A percentile compares a stretch with the other conserved stretches of the same genome.
phyloP scores from a whole-genome alignment of 495 filamentous ascomycete species.

The Talaromyces nanjingensis region DNA sequence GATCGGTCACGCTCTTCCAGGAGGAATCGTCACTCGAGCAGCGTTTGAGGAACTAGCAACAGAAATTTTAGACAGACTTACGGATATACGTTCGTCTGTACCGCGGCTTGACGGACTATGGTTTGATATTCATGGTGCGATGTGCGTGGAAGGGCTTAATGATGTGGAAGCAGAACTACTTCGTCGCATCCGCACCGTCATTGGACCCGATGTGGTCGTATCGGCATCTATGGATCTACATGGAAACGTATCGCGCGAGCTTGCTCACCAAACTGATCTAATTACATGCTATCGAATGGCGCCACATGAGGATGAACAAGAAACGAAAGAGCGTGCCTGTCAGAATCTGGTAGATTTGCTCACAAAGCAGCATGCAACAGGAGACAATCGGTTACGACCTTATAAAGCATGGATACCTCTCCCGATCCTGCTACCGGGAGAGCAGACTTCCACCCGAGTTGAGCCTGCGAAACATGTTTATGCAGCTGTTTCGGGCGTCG shows the following conservation, averaged over 20 bases:
- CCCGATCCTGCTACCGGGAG: conserved; percentile 48
- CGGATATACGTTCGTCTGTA: conserved; percentile 21
- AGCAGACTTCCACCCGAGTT: conserved; percentile 50
- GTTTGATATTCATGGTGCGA: conserved; percentile 55
- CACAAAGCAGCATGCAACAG: conserved; percentile 3
- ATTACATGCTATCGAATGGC: conserved; percentile 53
- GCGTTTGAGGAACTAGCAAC: conserved; percentile 41
- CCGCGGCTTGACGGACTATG: conserved; percentile 41
- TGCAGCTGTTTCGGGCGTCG: conserved; percentile 38
- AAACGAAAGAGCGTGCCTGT: conserved; percentile 50
- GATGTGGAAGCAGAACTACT: conserved; percentile 47
- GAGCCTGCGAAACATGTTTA: conserved; percentile 51
- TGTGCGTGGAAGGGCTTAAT: conserved; percentile 47
- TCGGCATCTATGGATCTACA: conserved; percentile 53
- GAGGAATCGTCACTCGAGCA: conserved; percentile 40
- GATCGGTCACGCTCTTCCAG: conserved; percentile 49
- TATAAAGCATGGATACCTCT: conserved; percentile 52
- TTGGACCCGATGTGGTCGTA: conserved; percentile 43
- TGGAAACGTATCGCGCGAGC: conserved; percentile 46
- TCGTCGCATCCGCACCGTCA: conserved; percentile 36
- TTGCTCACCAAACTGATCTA: conserved; percentile 45
- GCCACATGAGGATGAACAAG: conserved; percentile 43
- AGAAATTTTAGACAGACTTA: conserved; percentile 42
- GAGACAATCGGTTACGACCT: conserved; percentile 18
- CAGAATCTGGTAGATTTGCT: conserved; percentile 42